Evolutionary conservation across 805 yeast genomes (phyloP).

Genomic region (Ogataea siamensis): DNA sequence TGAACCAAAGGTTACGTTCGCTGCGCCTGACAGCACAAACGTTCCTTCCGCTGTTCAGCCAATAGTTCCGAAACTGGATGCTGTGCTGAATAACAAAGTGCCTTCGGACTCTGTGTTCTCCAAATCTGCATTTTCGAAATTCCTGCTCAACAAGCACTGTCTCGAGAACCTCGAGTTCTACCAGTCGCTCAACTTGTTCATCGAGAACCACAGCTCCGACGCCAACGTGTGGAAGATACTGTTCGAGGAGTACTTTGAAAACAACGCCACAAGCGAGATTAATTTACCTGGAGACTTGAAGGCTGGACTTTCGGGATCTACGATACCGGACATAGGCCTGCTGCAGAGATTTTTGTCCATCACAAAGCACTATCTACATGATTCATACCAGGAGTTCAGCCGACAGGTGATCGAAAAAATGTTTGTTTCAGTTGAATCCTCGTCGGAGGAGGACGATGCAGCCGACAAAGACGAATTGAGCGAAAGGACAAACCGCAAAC

Average conservation of each 20-base stretch:
- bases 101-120: slow-evolving; percentile 24
- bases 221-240: slow-evolving; percentile 29
- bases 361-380: slow-evolving; percentile 28
- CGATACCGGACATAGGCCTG: slow-evolving; percentile 22
- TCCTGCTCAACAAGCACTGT: slow-evolving; percentile 33
- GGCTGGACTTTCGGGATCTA: slow-evolving; percentile 11
- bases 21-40: neutral
- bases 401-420: slow-evolving; percentile 13
- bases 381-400: slow-evolving; percentile 33
- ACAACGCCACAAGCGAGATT: slow-evolving; percentile 30
- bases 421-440: slow-evolving; percentile 14
- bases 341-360: slow-evolving; percentile 23
- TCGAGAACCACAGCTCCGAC: slow-evolving; percentile 14
- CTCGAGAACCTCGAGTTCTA: slow-evolving; percentile 37
- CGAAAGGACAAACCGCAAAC: slow-evolving; percentile 8
- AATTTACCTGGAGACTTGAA: slow-evolving; percentile 33
- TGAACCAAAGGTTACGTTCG: slow-evolving; percentile 1
- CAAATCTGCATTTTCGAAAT: slow-evolving; percentile 29
- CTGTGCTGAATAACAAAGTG: slow-evolving; percentile 28
- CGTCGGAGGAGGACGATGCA: slow-evolving; percentile 14
- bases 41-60: slow-evolving; percentile 3
- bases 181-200: slow-evolving; percentile 25
- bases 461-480: slow-evolving; percentile 2
- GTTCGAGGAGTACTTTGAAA: slow-evolving; percentile 28
- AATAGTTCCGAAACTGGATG: slow-evolving; percentile 29